Evolutionary conservation across 192 early-diverging fungal genomes (phyloP), one percentile per base, ranked within the genome.

Genomic region (Linderina pennispora): DNA sequence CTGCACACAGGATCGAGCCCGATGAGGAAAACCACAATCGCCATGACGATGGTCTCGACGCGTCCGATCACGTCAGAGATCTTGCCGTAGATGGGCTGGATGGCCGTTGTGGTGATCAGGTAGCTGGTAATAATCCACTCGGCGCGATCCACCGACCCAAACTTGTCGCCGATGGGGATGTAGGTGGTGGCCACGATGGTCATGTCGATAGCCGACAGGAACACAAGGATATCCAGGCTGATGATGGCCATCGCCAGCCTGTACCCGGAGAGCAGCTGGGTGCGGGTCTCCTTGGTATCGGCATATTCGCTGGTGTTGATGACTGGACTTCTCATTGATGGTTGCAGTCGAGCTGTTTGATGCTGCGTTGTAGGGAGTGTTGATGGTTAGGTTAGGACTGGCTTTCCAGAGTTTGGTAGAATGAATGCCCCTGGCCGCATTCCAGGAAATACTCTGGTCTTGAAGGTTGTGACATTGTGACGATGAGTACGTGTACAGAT

Each of bases 111-210:
- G 1, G 78, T 71, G 25, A 89, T 64, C 7, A 91, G 72, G 42
- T 89, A 92, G 19, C 77, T 65, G 14, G 77, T 84, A 10, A 84
- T 83, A 31, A 97, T 79, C 94, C 94, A 97, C 10, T 84, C 62
- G 36, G 89, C 80, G 37, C 74, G 60, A 28, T 74, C 75, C 19
- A 84, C 65, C 8, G 77, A n/a, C n/a, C n/a, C n/a, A n/a, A n/a
- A 43, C 22, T 23, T 40, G 8, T 15, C 22, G 4, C n/a, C n/a
- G n/a, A n/a, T n/a, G n/a, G n/a, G n/a, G n/a, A n/a, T n/a, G n/a
- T n/a, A n/a, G n/a, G 24, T 15, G 23, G 18, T 25, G 28, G 9
- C 23, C 41, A 26, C 41, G 41, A n/a, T 26, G 41, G 4, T 43
- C 28, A 17, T 23, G 26, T 54, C 55, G 3, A 55, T 44, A 4